Evolutionary conservation across 2,329 filamentous ascomycete genomes (phyloP), one percentile per base, ranked within the genome.

Genomic region (Trichophyton benhamiae): DNA sequence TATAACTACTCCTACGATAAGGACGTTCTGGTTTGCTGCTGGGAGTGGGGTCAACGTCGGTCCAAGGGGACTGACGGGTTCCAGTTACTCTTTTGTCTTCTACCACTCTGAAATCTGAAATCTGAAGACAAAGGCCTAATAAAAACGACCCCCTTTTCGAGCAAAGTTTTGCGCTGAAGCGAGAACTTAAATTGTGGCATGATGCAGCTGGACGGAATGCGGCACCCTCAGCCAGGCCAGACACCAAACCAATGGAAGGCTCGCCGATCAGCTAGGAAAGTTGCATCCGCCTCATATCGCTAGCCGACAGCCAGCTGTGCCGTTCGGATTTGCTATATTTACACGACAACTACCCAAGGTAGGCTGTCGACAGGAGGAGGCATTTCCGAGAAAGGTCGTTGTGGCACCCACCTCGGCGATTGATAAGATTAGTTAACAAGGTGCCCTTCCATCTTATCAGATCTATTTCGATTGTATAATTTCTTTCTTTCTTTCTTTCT

Each of bases 361-460:
- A 30, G 27, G 17, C 6, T 20, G 8, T 48, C 17, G 8, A 9
- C 44, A 22, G 6, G 27, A 30, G 27, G 27, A 30, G 27, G 6
- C 27, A 30, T 30, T 30, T 30, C 27, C 27, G 27, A 30, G 27
- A 25, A 20, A 20, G 44, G 30, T 57, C 3, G 22, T 53, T 22
- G 53, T 48, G n/a, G 57, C 33, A 49, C 42, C 9, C 17, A 44
- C 33, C n/a, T 36, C 8, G 52, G 20, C 58, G 46, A 48, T 57
- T 60, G 61, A 60, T 48, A 60, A 58, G 60, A 59, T 55, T 55
- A 33, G 13, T 25, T 52, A 27, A 22, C 42, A 44, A n/a, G 46
- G 27, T 11, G 25, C 22, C 27, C 2, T 38, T 38, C 46, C 36
- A 27, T 27, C 59, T 62, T 62, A 62, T 62, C 61, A 57, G 61